Percentiles rank a stretch among this genome's conserved stretches.
Evolutionary conservation across 805 yeast genomes (phyloP).

Genomic region (Teunomyces tritomae): DNA sequence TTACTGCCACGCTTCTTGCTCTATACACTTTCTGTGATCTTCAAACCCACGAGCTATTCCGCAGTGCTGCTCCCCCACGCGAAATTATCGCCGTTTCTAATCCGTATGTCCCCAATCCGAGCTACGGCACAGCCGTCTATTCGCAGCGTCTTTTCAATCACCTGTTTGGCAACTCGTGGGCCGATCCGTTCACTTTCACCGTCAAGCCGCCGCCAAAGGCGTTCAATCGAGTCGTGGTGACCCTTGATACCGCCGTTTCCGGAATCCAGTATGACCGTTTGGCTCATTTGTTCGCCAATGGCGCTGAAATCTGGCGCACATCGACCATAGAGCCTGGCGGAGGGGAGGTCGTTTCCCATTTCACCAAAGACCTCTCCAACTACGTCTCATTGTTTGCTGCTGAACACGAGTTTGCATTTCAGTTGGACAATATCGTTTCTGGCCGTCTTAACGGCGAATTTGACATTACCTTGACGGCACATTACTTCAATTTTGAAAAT

Average conservation of each 20-base stretch:
- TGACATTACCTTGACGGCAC: constrained; percentile 48
- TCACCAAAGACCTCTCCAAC: constrained; percentile 62
- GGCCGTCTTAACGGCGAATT: constrained; percentile 60
- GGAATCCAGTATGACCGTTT: constrained; percentile 68
- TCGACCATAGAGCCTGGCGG: constrained; percentile 67
- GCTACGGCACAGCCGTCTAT: constrained; percentile 35
- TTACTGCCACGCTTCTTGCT: not conserved
- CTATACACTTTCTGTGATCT: not conserved
- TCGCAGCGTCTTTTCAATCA: constrained; percentile 41
- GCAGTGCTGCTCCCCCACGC: not conserved
- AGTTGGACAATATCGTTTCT: constrained; percentile 59
- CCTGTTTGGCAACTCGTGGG: constrained; percentile 61
- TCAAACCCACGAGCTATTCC: no score
- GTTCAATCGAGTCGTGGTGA: constrained; percentile 53
- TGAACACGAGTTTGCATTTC: constrained; percentile 45
- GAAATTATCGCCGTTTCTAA: constrained; percentile 18
- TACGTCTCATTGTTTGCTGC: constrained; percentile 50
- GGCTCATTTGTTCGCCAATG: constrained; percentile 60
- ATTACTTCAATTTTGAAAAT: constrained; percentile 40
- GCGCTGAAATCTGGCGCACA: constrained; percentile 77
- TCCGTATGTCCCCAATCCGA: constrained; percentile 12
- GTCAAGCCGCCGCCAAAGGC: constrained; percentile 44
- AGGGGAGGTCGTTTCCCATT: constrained; percentile 37
- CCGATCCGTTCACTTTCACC: constrained; percentile 44
- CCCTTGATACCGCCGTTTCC: constrained; percentile 49